These are phyloP conservation scores for Coniella vitis DNA, from an alignment of 2,329 filamentous ascomycete genomes.

Conservation along the genomic window DNA sequence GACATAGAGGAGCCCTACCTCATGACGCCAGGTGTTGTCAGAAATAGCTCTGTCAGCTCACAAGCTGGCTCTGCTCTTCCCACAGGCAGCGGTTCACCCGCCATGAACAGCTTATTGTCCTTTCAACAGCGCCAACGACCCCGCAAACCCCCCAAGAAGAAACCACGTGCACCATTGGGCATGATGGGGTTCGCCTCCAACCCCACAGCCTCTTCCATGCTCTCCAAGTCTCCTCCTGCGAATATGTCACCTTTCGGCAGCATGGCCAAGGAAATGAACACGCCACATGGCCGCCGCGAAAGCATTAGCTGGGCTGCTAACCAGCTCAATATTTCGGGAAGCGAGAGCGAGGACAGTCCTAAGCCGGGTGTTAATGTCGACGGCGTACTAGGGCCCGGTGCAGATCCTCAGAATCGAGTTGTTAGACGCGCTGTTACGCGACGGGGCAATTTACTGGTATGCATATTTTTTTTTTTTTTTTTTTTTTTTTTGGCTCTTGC, in stretches of 20 bases:
- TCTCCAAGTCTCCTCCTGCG: slow-evolving; percentile 69
- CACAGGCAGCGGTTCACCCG: slow-evolving; percentile 58
- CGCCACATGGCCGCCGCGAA: slow-evolving; percentile 61
- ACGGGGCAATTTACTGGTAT: slow-evolving; percentile 79
- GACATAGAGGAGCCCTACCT: slow-evolving; percentile 75
- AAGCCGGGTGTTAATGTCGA: slow-evolving; percentile 40
- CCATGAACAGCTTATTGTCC: slow-evolving; percentile 70
- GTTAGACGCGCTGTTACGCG: slow-evolving; percentile 78
- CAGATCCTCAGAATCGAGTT: slow-evolving; percentile 63
- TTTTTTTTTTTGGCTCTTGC: neutral
- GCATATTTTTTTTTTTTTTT: slow-evolving; percentile 22
- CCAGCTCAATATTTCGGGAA: slow-evolving; percentile 74
- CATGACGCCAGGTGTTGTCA: slow-evolving; percentile 72
- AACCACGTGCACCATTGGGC: slow-evolving; percentile 38
- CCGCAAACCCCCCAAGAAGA: slow-evolving; percentile 58
- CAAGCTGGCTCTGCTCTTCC: slow-evolving; percentile 20
- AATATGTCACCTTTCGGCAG: slow-evolving; percentile 21
- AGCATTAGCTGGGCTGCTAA: slow-evolving; percentile 88
- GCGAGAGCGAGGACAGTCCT: slow-evolving; percentile 68
- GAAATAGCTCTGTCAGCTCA: slow-evolving; percentile 33
- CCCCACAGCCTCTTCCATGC: slow-evolving; percentile 25
- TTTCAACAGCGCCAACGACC: slow-evolving; percentile 73
- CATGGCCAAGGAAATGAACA: slow-evolving; percentile 31
- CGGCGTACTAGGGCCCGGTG: slow-evolving; percentile 33
- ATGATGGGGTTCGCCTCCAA: slow-evolving; percentile 40